Percentiles rank a stretch among this genome's conserved stretches.
These are phyloP conservation scores for Imleria badia DNA, from an alignment of 768 basidiomycete species.

Conservation along the genomic window DNA sequence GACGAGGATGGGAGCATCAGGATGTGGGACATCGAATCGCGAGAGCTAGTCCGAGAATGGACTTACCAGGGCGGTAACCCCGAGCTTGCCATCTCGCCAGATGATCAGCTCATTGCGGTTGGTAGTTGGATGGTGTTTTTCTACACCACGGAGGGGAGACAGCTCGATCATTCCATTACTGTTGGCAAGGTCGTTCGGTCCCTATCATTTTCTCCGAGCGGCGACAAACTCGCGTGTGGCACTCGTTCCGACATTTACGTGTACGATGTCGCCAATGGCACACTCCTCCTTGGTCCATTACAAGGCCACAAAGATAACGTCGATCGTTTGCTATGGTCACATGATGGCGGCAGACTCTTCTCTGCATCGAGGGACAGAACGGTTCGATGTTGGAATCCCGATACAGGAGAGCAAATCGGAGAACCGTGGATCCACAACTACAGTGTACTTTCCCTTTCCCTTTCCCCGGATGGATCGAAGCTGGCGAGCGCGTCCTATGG, in stretches of 20 bases:
- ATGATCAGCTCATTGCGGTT: constrained; percentile 1
- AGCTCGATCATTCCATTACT: not conserved
- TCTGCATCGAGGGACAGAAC: not conserved
- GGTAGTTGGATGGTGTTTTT: not conserved
- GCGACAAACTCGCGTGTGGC: constrained; percentile 1
- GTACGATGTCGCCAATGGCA: not conserved
- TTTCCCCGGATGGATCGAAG: constrained; percentile 1
- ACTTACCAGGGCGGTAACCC: not conserved
- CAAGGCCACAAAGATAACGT: not conserved
- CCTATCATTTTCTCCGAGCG: constrained; percentile 1
- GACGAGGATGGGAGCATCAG: too few relatives aligned
- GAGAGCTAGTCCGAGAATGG: not conserved
- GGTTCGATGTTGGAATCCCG: not conserved
- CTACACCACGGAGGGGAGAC: not conserved
- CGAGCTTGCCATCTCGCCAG: constrained; percentile 2
- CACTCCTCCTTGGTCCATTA: not conserved
- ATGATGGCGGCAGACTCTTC: not conserved
- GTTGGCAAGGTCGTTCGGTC: not conserved
- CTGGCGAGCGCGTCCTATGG: constrained; percentile 10
- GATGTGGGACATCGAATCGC: not conserved
- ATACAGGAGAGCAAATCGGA: not conserved
- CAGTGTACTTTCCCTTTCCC: not conserved
- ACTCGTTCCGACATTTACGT: not conserved
- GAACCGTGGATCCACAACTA: not conserved
- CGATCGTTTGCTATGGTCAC: not conserved